Evolutionary conservation across 73 alveolate genomes (phyloP), one percentile per base, ranked within the genome.

Genomic region (Symbiodinium natans): DNA sequence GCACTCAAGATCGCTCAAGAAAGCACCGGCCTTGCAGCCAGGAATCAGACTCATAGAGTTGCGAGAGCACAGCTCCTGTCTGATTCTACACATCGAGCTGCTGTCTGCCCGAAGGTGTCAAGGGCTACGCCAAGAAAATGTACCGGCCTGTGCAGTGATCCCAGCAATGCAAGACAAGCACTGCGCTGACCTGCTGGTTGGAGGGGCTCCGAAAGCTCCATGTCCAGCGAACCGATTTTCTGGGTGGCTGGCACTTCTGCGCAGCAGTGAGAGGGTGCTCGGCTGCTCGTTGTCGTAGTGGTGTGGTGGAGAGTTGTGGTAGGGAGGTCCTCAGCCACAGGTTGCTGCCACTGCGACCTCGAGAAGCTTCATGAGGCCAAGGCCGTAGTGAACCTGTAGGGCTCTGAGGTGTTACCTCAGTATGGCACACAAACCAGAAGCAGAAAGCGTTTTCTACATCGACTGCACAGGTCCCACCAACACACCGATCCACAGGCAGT

Each of bases 81-180:
- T 0, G 46, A 42, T 54, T 11, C 59, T 1, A 3, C 36, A 15
- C 63, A 80, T 34, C 33, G 7, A 42, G 19, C 36, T 11, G 33
- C 41, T 39, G 13, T 9, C 31, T 1, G 1, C 80, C 19, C 36
- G 43, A 41, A n/a, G 29, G n/a, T n/a, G n/a, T n/a, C 41, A 29
- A 25, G 41, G 27, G n/a, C 54, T 4, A 3, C n/a, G 33, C 31
- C 29, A 7, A n/a, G 27, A 82, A 9, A 10, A 27, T 11, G 5
- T 25, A 13, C 41, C 17, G 46, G 41, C 96, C 96, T 89, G 77
- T n/a, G 75, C 77, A 3, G 96, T 41, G 31, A 89, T 89, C 3
- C 96, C 96, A 89, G 96, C 96, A 68, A 89, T 63, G 87, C 96
- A 89, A 17, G 96, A 89, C 46, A 89, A n/a, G 87, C 96, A 89